A percentile compares a stretch with the other conserved stretches of the same genome.
phyloP scores from a whole-genome alignment of 2,329 filamentous ascomycete genomes.

The Ceratocystis cubensis region DNA sequence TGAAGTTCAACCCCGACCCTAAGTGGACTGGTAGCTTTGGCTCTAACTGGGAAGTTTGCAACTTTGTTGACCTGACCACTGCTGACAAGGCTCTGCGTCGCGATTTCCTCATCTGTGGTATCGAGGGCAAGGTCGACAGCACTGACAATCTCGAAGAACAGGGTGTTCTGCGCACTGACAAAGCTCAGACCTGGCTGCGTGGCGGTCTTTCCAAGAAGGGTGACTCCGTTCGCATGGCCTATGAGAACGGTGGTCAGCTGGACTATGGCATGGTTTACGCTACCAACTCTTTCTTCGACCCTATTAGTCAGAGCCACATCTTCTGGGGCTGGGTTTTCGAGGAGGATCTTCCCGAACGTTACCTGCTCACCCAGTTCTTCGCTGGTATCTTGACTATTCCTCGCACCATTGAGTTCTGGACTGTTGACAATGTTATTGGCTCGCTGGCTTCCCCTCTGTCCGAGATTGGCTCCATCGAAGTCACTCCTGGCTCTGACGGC shows the following conservation, averaged over 20 bases:
- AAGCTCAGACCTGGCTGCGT: conserved; percentile 16
- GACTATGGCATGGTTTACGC: conserved; percentile 24
- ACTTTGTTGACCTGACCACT: conserved; percentile 13
- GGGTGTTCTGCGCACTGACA: conserved; percentile 15
- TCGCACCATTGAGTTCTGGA: conserved; percentile 16
- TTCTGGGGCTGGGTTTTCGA: conserved; percentile 14
- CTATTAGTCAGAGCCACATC: conserved; percentile 10
- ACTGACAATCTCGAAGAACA: not conserved
- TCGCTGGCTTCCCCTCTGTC: conserved; percentile 11
- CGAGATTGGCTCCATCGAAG: conserved; percentile 16
- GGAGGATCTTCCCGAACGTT: conserved; percentile 17
- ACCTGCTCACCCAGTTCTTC: conserved; percentile 15
- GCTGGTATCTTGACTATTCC: conserved; percentile 17
- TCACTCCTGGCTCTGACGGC: conserved; percentile 7
- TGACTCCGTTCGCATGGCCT: conserved; percentile 14
- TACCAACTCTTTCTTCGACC: conserved; percentile 24
- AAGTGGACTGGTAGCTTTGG: conserved; percentile 19
- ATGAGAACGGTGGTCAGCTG: conserved; percentile 18
- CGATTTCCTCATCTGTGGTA: conserved; percentile 16
- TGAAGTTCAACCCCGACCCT: conserved; percentile 14
- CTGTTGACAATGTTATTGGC: conserved; percentile 15
- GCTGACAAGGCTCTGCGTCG: conserved; percentile 10
- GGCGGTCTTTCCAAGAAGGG: conserved; percentile 7
- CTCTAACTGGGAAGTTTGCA: conserved; percentile 20
- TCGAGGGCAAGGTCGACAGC: conserved; percentile 15